A percentile compares a stretch with the other conserved stretches of the same genome.
These are phyloP conservation scores for Cladosporium austrohemisphaericum DNA, from an alignment of 2,329 filamentous ascomycete genomes.

Conservation along the genomic window DNA sequence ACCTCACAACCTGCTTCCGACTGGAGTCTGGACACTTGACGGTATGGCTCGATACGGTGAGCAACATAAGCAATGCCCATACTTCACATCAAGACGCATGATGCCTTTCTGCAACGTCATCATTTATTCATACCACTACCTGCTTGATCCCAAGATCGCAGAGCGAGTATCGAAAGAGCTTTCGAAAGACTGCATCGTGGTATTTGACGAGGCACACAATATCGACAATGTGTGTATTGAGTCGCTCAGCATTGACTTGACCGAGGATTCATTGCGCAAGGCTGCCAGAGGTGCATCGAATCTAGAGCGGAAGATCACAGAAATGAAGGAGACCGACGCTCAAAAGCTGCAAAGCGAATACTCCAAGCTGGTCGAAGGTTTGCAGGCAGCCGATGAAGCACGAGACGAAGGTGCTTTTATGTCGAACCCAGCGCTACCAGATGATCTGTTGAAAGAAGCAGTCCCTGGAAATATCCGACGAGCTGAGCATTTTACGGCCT, in stretches of 20 bases:
- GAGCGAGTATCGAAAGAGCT: slow-evolving; percentile 92
- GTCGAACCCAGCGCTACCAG: slow-evolving; percentile 90
- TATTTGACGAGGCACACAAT: slow-evolving; percentile 98
- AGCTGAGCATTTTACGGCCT: slow-evolving; percentile 93
- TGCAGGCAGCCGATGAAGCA: slow-evolving; percentile 82
- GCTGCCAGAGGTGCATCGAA: slow-evolving; percentile 88
- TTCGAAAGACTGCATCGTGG: slow-evolving; percentile 96
- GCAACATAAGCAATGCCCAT: slow-evolving; percentile 93
- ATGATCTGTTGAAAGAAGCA: slow-evolving; percentile 91
- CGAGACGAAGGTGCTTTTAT: slow-evolving; percentile 94
- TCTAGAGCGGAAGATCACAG: slow-evolving; percentile 81
- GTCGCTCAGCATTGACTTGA: slow-evolving; percentile 92
- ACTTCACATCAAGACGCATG: slow-evolving; percentile 94
- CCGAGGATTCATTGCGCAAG: slow-evolving; percentile 87
- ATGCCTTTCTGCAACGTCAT: slow-evolving; percentile 99
- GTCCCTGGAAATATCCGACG: slow-evolving; percentile 93
- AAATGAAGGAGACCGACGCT: slow-evolving; percentile 95
- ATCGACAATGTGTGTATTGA: slow-evolving; percentile 99
- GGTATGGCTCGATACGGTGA: slow-evolving; percentile 86
- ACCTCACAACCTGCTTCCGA: slow-evolving; percentile 88
- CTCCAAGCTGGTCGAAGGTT: slow-evolving; percentile 85
- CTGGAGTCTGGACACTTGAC: slow-evolving; percentile 94
- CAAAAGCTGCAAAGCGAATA: slow-evolving; percentile 95
- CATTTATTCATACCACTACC: slow-evolving; percentile 98
- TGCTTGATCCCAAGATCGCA: slow-evolving; percentile 95